Evolutionary conservation across 176 grass and related monocot genomes (phyloP), one percentile per base, ranked within the genome.

Genomic region (Cenchrus purpureus): DNA sequence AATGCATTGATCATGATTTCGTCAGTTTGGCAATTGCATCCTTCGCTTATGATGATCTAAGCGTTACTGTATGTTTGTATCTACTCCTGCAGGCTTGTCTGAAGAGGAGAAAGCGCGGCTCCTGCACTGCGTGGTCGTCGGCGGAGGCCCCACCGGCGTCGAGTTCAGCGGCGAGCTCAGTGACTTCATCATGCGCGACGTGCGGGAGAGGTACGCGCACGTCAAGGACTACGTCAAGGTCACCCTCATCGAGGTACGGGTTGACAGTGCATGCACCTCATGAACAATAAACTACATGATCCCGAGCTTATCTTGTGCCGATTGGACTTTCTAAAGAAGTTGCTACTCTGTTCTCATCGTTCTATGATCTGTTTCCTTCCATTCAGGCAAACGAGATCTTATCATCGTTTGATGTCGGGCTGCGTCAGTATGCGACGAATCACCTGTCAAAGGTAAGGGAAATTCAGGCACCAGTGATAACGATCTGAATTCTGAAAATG

Each of bases 161-260:
- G 96, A 98, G 88, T 98, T 98, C 80, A 98, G 92, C 57, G 96
- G 93, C 15, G 96, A 98, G 81, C 88, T 98, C 53, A 98, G 96
- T 66, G 96, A 95, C 80, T 98, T 98, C 87, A 95, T 98, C 86
- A 90, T 58, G 58, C 83, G 87, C 58, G 96, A 95, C 79, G 96
- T 98, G 29, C 76, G 81, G 16, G 67, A 98, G 78, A 94, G 87
- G 56, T 94, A 95, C 68, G 57, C 91, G 5, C 93, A 98, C 65
- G 96, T 95, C 25, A 98, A 98, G 88, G 87, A 98, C 82, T 82
- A 95, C 70, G 89, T 95, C 77, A 90, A 92, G 88, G 89, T 98
- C 73, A 98, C 96, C 51, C 91, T 98, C 71, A 98, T 98, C 28
- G 96, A 98, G 90, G 92, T 97, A 90, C 64, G 20, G 62, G 37